Conservation (phyloP, 805 yeast species). For the Wickerhamiella allomyrinae region DNA sequence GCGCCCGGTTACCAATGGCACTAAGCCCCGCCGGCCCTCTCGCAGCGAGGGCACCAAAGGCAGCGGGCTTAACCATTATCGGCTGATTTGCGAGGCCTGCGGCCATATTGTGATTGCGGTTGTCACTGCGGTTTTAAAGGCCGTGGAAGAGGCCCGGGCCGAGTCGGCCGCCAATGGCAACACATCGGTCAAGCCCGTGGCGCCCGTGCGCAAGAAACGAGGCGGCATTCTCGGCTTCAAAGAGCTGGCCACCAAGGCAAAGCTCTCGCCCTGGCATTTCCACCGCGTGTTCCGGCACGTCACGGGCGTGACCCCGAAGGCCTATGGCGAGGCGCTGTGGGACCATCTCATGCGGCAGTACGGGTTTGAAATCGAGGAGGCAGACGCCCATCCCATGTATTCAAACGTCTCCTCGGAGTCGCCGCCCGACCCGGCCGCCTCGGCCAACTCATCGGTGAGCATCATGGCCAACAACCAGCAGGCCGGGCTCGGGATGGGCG, state of each 20-base stretch:
- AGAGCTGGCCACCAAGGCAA: constrained; percentile 73
- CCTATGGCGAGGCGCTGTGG: constrained; percentile 73
- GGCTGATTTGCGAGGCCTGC: constrained; percentile 63
- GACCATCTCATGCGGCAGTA: constrained; percentile 18
- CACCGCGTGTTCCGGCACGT: constrained; percentile 80
- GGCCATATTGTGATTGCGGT: constrained; percentile 76
- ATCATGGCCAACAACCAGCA: background rate
- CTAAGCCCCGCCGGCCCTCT: background rate
- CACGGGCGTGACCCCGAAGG: constrained; percentile 77
- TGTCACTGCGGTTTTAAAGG: constrained; percentile 30
- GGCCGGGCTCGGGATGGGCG: background rate
- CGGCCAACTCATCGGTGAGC: background rate
- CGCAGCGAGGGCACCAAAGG: constrained; percentile 1
- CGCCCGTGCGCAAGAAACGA: constrained; percentile 24
- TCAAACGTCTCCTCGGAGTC: background rate
- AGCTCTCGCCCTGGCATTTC: constrained; percentile 83
- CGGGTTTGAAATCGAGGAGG: constrained; percentile 17
- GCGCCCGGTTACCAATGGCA: background rate
- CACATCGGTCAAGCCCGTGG: constrained; percentile 9
- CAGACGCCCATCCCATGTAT: constrained; percentile 5
- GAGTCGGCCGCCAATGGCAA: constrained; percentile 11
- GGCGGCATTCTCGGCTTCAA: constrained; percentile 43
- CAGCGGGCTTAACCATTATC: constrained; percentile 10
- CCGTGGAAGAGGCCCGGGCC: constrained; percentile 19
- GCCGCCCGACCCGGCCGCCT: background rate